These are phyloP conservation scores for Strobilomyces confusus DNA, from an alignment of 768 basidiomycete genomes.

Conservation along the genomic window DNA sequence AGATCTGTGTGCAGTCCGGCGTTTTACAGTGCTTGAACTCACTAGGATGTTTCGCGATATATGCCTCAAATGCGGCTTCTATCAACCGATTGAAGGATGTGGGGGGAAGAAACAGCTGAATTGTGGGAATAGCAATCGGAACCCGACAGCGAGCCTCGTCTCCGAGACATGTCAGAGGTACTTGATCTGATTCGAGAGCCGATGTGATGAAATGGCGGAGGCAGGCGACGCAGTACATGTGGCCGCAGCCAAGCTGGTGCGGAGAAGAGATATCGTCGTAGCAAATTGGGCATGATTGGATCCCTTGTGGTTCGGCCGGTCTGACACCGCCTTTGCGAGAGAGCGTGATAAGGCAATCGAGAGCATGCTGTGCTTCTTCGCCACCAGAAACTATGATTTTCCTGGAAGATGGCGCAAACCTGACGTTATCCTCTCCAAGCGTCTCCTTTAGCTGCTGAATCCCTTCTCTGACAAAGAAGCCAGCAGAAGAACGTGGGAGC, in stretches of 20 bases:
- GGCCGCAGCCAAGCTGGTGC: constrained; percentile 56
- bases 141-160: constrained; percentile 54
- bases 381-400: constrained; percentile 52
- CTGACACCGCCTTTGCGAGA: constrained; percentile 27
- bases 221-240: constrained; percentile 63
- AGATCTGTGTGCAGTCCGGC: constrained; percentile 72
- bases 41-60: constrained; percentile 53
- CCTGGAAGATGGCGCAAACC: constrained; percentile 38
- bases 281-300: constrained; percentile 50
- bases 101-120: constrained; percentile 47
- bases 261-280: constrained; percentile 40
- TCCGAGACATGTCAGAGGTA: constrained; percentile 70
- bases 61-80: constrained; percentile 50
- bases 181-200: constrained; percentile 48
- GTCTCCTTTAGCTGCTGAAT: constrained; percentile 47
- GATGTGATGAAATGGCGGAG: constrained; percentile 54
- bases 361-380: constrained; percentile 48
- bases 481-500: constrained; percentile 38
- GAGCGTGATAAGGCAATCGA: constrained; percentile 44
- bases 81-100: constrained; percentile 53
- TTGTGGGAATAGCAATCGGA: constrained; percentile 48
- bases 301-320: constrained; percentile 1
- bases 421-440: constrained; percentile 52
- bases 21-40: constrained; percentile 75
- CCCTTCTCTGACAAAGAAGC: constrained; percentile 50